These are phyloP conservation scores for Gracilaria domingensis DNA, from an alignment of 23 red algal genomes.

Conservation along the genomic window DNA sequence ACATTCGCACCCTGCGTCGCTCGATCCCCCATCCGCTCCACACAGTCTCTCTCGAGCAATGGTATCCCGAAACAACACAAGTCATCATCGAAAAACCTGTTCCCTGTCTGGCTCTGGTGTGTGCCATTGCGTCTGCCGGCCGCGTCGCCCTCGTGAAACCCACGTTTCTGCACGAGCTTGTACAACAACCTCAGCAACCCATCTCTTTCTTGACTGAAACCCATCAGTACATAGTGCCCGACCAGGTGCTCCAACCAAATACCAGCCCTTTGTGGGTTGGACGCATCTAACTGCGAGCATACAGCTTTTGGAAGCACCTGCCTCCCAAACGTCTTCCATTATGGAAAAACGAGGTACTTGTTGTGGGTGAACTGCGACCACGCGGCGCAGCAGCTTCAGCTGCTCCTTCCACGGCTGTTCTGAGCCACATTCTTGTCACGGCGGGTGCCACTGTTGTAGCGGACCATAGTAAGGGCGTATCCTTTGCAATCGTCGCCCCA, in stretches of 20 bases:
- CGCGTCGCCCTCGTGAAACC: not conserved
- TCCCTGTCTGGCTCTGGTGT: conserved; percentile 3
- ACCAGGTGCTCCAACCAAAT: not conserved
- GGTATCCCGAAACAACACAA: conserved; percentile 3
- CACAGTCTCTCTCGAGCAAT: not conserved
- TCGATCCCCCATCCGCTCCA: conserved; percentile 4
- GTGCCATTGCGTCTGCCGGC: not conserved
- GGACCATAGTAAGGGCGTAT: not conserved
- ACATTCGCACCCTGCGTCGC: not conserved
- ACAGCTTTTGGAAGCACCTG: conserved; percentile 14
- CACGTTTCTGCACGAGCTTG: conserved; percentile 1
- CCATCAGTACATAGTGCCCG: not conserved
- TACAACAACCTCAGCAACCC: not conserved
- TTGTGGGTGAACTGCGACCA: conserved; percentile 34
- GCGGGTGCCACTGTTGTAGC: conserved; percentile 32
- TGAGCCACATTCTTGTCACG: conserved; percentile 17
- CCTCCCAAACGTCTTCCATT: not conserved
- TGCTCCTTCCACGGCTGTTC: not conserved
- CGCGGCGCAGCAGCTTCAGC: conserved; percentile 25
- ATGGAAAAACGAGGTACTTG: conserved; percentile 12
- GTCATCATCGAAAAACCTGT: not conserved
- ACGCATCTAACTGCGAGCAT: conserved; percentile 23
- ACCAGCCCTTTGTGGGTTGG: conserved; percentile 32
- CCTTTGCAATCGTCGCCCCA: conserved; percentile 60
- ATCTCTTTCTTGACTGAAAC: not conserved